Base-by-base conservation (phyloP, 495 filamentous ascomycete genomes). In the Trichoderma asperelloides region DNA sequence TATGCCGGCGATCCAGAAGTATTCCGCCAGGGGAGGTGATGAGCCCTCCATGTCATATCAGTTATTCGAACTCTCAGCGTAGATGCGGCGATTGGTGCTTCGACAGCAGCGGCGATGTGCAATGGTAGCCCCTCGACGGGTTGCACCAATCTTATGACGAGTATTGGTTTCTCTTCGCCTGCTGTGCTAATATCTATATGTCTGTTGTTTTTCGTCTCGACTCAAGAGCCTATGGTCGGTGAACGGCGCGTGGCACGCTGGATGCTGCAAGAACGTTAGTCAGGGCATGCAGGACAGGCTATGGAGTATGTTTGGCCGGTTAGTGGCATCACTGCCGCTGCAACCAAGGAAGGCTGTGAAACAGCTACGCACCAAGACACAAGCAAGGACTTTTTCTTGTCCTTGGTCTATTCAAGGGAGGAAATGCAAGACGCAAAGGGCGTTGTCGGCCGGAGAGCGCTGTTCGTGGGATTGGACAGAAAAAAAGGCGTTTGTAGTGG, bases 1-100 rank as follows among this genome's bases (percentile, higher is more conserved):
- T 72, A 96, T 87, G 76, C 95, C 95, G 70, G 91, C 92, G 70
- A 98, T 97, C 91, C 95, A 98, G 80, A 98, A 98, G 80, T 96
- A 97, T 77, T 98, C 95, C 74, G 95, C 95, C 68, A 98, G 87
- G 69, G 95, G 95, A 65, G 89, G 83, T 67, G 89, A 88, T 25
- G 89, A 83, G 74, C 73, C 77, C 65, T 83, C 84, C 84, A 85
- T 85, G 76, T 73, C 80, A 82, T 80, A 73, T 71, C 75, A 81
- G 68, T 65, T 70, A 67, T 55, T 67, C 70, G 69, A 63, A 7
- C 64, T 41, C 21, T 37, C 18, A 49, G 40, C 64, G 64, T n/a
- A 49, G 49, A 60, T 13, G 27, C 23, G 27, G 55, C 23, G 55
- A 30, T 60, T 6, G 23, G 9, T 60, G 25, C 55, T 60, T 27